Evolutionary conservation across 1,284 basidiomycete species (phyloP).

Genomic region (Paramarasmius palmivorus): DNA sequence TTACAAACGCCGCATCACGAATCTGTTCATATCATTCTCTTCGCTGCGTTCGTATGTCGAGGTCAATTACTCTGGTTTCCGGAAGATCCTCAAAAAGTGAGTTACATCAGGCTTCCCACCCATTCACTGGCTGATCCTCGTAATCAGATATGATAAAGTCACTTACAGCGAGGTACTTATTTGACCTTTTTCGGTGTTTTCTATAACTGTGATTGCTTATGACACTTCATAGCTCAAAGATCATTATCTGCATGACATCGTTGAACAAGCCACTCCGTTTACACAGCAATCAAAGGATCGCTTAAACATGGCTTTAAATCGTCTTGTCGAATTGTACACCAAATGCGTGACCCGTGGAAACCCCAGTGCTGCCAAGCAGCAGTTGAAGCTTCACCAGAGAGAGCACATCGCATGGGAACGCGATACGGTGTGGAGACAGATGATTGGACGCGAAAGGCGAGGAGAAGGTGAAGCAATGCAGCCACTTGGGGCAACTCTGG

Average conservation of each 20-base stretch:
- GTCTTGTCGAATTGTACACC: constrained; percentile 78
- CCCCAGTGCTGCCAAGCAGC: constrained; percentile 68
- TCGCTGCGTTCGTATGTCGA: constrained; percentile 92
- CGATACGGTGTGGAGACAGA: constrained; percentile 96
- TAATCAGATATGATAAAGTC: constrained; percentile 88
- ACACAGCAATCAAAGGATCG: constrained; percentile 61
- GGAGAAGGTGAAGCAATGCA: constrained; percentile 52
- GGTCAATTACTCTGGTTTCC: constrained; percentile 91
- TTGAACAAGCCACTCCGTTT: constrained; percentile 77
- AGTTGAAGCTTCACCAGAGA: constrained; percentile 86
- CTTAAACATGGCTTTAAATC: constrained; percentile 62
- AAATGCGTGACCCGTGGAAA: constrained; percentile 87
- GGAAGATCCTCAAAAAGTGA: constrained; percentile 96
- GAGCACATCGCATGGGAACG: constrained; percentile 96
- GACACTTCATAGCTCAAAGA: constrained; percentile 66
- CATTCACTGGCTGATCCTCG: constrained; percentile 5
- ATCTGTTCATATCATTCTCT: constrained; percentile 83
- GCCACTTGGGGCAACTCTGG: constrained; percentile 43
- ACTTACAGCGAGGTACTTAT: constrained; percentile 69
- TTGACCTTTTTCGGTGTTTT: neutral
- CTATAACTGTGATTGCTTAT: neutral
- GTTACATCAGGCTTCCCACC: constrained; percentile 23
- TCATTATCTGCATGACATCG: constrained; percentile 74
- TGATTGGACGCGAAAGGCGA: constrained; percentile 89
- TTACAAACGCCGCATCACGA: constrained; percentile 90